phyloP scores from a whole-genome alignment of 2,329 filamentous ascomycete genomes.

The Colletotrichum cereale region DNA sequence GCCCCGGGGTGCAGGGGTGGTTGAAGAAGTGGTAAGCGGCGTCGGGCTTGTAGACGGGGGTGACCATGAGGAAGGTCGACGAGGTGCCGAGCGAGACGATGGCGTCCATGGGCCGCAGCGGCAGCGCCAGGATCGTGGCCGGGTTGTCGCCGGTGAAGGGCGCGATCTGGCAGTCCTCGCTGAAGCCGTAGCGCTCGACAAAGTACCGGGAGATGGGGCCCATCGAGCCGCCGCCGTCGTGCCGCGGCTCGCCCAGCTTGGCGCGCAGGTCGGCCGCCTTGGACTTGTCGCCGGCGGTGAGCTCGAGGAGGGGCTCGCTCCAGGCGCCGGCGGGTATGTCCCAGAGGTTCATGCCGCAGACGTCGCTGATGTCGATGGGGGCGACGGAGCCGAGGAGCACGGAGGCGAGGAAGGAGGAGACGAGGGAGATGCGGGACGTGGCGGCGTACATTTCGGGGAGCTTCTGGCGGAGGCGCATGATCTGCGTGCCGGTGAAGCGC shows the following conservation, averaged over 20 bases:
- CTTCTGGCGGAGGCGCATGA: slow-evolving; percentile 85
- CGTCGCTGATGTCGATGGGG: slow-evolving; percentile 93
- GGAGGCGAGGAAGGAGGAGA: slow-evolving; percentile 95
- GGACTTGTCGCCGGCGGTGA: slow-evolving; percentile 74
- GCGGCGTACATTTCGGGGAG: slow-evolving; percentile 84
- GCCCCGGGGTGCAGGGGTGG: slow-evolving; percentile 87
- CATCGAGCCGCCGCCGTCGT: slow-evolving; percentile 84
- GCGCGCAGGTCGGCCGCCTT: slow-evolving; percentile 72
- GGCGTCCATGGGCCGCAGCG: slow-evolving; percentile 87
- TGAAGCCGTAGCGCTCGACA: slow-evolving; percentile 82
- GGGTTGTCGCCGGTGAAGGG: slow-evolving; percentile 98
- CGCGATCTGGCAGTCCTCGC: slow-evolving; percentile 78
- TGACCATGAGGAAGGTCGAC: slow-evolving; percentile 98
- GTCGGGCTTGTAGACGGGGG: slow-evolving; percentile 89
- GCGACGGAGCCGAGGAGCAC: slow-evolving; percentile 88
- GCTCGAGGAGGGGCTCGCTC: slow-evolving; percentile 79
- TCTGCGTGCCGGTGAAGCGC: slow-evolving; percentile 98
- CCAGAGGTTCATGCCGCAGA: slow-evolving; percentile 97
- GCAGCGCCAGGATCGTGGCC: slow-evolving; percentile 91
- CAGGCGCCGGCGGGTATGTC: slow-evolving; percentile 82
- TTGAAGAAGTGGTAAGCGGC: slow-evolving; percentile 98
- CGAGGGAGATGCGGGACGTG: slow-evolving; percentile 89
- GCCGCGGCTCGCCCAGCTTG: slow-evolving; percentile 84
- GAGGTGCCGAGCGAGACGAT: slow-evolving; percentile 96
- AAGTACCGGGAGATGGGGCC: slow-evolving; percentile 86